Evolutionary conservation across 2,329 filamentous ascomycete species (phyloP), one percentile per base, ranked within the genome.

Genomic region (Cladophialophora chaetospira): DNA sequence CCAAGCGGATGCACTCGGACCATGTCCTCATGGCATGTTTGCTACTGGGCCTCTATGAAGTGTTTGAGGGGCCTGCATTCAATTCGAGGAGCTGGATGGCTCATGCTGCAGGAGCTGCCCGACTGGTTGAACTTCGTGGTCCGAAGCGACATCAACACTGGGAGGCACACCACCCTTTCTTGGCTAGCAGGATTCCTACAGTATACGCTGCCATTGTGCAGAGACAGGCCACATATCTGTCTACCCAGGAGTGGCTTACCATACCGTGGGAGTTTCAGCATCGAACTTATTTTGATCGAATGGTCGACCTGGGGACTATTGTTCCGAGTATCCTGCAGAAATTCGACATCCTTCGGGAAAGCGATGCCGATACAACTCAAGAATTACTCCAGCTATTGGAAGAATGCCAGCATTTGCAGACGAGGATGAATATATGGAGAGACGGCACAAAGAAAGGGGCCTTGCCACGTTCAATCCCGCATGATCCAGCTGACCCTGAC

Each of bases 1-100:
- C 62, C 1, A 51, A 58, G 2, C 55, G 69, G 19, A 70, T 70
- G 66, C 67, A 67, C 50, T 66, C 67, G 25, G 69, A 75, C 47
- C 70, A 72, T 36, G 71, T 70, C 0, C 64, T 74, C 5, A 70
- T 71, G 15, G 69, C 71, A 5, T 73, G 72, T 51, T 65, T 73
- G 66, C 64, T 69, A 5, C 56, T 74, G 1, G 64, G 67, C 15
- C 64, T 73, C 38, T 75, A 75, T 50, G 69, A 71, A 55, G 60
- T 61, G 9, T 60, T 64, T 35, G 62, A 65, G 52, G 57, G 60
- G 11, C 55, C 63, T 4, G 49, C 53, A 6, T 49, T 61, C 36
- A 57, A 59, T 26, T 62, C 63, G n/a, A 52, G 36, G 33, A 55
- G 56, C 21, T 65, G 63, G 63, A 21, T 65, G 23, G 54, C 59